Percentiles rank a stretch among this genome's conserved stretches.
phyloP scores from a whole-genome alignment of 2,329 filamentous ascomycete species.

The Diaporthe citriasiana region DNA sequence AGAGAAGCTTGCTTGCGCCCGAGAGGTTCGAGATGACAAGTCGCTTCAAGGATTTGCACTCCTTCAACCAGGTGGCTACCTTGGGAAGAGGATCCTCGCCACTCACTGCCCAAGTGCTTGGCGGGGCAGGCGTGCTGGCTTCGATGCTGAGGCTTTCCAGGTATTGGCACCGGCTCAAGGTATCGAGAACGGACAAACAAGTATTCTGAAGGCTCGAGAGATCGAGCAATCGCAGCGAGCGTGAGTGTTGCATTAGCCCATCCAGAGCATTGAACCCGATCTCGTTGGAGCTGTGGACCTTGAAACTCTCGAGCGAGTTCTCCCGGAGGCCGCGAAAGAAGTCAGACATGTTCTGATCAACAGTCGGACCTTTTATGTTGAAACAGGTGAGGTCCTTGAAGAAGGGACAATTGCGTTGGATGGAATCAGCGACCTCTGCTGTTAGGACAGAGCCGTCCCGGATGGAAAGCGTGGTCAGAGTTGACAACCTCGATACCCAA shows the following conservation, averaged over 20 bases:
- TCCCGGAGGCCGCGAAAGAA: slow-evolving; percentile 70
- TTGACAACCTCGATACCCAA: slow-evolving; percentile 72
- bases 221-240: slow-evolving; percentile 52
- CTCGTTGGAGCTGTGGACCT: slow-evolving; percentile 68
- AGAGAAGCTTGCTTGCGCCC: slow-evolving; percentile 66
- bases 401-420: slow-evolving; percentile 70
- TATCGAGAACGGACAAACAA: slow-evolving; percentile 49
- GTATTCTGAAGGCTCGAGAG: slow-evolving; percentile 50
- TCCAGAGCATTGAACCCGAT: slow-evolving; percentile 68
- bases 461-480: slow-evolving; percentile 71
- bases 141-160: slow-evolving; percentile 54
- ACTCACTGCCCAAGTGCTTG: slow-evolving; percentile 44
- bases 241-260: slow-evolving; percentile 62
- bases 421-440: slow-evolving; percentile 65
- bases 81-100: slow-evolving; percentile 47
- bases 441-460: slow-evolving; percentile 73
- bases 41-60: slow-evolving; percentile 61
- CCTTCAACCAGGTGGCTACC: slow-evolving; percentile 51
- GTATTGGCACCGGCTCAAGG: slow-evolving; percentile 51
- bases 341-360: slow-evolving; percentile 69
- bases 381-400: slow-evolving; percentile 74
- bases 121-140: slow-evolving; percentile 42
- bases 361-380: slow-evolving; percentile 57
- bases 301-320: slow-evolving; percentile 71
- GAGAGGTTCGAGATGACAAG: slow-evolving; percentile 66